Conservation (phyloP, 2,329 filamentous ascomycete genomes). For the Pyrenophora teres region DNA sequence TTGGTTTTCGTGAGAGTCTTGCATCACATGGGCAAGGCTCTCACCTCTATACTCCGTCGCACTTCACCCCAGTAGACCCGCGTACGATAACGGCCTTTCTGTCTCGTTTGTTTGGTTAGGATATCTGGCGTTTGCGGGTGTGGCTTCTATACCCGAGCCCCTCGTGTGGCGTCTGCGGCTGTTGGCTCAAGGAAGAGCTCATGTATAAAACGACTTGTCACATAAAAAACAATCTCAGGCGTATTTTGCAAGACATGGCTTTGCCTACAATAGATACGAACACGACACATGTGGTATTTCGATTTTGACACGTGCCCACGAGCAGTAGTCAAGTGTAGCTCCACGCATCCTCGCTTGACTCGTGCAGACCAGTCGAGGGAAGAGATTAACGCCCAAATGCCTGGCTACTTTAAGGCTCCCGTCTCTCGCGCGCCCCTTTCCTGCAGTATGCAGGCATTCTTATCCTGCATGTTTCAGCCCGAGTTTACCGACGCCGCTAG, state of each 20-base stretch:
- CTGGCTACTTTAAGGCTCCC: not conserved
- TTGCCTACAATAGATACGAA: no score
- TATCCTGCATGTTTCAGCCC: no score
- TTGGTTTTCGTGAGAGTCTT: constrained; percentile 1
- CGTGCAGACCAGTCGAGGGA: not conserved
- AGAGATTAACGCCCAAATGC: not conserved
- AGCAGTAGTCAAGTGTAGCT: not conserved
- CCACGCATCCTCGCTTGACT: not conserved
- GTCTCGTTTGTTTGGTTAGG: not conserved
- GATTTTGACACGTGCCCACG: no score
- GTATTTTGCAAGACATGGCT: no score
- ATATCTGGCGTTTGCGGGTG: not conserved
- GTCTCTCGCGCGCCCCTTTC: not conserved
- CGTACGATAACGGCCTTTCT: not conserved
- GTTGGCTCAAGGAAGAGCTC: no score
- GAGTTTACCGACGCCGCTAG: no score
- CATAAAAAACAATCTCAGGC: no score
- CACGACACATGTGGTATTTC: no score
- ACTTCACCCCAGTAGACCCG: not conserved
- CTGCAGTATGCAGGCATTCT: not conserved
- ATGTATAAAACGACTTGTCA: no score
- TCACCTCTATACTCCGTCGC: no score
- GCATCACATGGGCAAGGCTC: not conserved
- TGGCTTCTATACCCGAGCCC: not conserved
- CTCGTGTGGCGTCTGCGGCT: not conserved